phyloP scores from a whole-genome alignment of 2,329 filamentous ascomycete genomes.

The Dissoconium aciculare region DNA sequence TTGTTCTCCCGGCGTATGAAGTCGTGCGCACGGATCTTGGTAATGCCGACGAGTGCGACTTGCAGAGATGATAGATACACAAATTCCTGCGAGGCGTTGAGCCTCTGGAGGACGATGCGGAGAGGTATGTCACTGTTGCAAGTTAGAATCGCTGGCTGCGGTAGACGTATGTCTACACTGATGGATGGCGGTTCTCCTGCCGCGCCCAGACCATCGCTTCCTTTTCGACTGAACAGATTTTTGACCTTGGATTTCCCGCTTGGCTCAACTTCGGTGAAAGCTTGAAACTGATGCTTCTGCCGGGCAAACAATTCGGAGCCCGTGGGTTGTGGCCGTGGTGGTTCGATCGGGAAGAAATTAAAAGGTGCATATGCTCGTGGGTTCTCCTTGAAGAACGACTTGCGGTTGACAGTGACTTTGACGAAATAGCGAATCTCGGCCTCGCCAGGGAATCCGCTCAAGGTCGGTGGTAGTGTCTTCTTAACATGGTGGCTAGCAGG shows the following conservation, averaged over 20 bases:
- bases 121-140: conserved; percentile 78
- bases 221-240: conserved; percentile 40
- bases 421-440: conserved; percentile 89
- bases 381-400: conserved; percentile 80
- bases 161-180: conserved; percentile 68
- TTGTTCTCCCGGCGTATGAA: conserved; percentile 53
- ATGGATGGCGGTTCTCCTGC: conserved; percentile 39
- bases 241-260: conserved; percentile 36
- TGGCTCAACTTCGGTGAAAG: conserved; percentile 9
- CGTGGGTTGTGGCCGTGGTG: conserved; percentile 52
- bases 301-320: conserved; percentile 74
- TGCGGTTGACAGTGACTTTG: conserved; percentile 87
- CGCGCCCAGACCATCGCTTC: conserved; percentile 10
- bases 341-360: conserved; percentile 86
- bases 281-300: conserved; percentile 47
- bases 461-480: conserved; percentile 72
- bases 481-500: conserved; percentile 53
- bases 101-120: conserved; percentile 62
- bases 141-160: conserved; percentile 74
- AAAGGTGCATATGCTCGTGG: conserved; percentile 51
- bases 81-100: conserved; percentile 51
- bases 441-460: conserved; percentile 72
- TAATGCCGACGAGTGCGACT: conserved; percentile 66
- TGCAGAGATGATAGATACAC: conserved; percentile 67
- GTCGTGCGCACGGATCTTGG: conserved; percentile 64